Conservation (phyloP, 495 filamentous ascomycete species). For the Penicillium crystallinum region DNA sequence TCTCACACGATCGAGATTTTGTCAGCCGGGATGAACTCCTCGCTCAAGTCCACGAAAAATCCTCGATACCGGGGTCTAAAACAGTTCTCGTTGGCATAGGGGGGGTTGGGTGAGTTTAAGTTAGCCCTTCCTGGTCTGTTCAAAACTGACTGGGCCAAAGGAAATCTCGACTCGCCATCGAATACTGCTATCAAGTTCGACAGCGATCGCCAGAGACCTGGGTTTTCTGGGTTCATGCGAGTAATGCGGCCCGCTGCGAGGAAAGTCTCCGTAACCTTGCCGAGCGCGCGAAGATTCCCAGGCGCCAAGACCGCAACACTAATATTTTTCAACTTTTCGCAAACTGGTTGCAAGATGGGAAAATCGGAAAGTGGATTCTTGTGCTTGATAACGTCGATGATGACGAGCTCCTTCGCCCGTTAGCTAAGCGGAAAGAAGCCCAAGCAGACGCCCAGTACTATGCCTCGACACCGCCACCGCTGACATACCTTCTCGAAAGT, state of each 20-base stretch:
- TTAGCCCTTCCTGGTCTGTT: neutral
- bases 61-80: neutral
- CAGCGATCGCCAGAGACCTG: neutral
- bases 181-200: neutral
- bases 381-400: conserved; percentile 8
- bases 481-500: neutral
- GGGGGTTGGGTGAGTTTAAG: neutral
- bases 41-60: neutral
- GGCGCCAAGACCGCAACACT: conserved; percentile 28
- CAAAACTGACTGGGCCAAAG: neutral
- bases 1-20: neutral
- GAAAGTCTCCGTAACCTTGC: conserved; percentile 36
- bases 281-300: conserved; percentile 24
- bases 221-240: conserved; percentile 44
- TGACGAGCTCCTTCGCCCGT: conserved; percentile 17
- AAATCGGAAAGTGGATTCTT: conserved; percentile 9
- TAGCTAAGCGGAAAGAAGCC: neutral
- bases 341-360: conserved; percentile 32
- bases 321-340: conserved; percentile 36
- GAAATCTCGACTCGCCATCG: neutral
- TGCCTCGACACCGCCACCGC: neutral
- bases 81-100: neutral
- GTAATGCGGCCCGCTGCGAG: conserved; percentile 30
- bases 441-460: neutral
- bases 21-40: neutral